Conservation (phyloP, 192 early-diverging fungal genomes). For the Coemansia sp. region DNA sequence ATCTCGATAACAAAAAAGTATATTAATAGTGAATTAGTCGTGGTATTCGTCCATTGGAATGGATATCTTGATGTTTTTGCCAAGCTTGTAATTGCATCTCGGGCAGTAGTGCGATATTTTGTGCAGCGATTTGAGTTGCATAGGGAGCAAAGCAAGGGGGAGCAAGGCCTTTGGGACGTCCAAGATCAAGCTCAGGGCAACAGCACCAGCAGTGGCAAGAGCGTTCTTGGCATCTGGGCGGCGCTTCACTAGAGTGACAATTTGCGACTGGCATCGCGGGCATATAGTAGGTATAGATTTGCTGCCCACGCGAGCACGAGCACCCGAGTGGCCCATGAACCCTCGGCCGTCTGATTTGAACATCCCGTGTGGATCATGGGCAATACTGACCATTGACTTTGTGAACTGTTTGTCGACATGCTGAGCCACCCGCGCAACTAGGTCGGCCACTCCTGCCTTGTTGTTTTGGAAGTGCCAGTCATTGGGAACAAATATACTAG, state of each 20-base stretch:
- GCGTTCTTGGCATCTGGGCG: constrained; percentile 25
- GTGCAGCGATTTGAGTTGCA: constrained; percentile 41
- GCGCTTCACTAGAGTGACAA: constrained; percentile 40
- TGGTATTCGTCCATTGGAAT: constrained; percentile 16
- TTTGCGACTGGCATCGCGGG: constrained; percentile 32
- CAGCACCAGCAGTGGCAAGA: constrained; percentile 25
- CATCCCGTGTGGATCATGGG: constrained; percentile 40
- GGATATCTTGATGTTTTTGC: constrained; percentile 38
- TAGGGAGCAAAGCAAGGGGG: constrained; percentile 37
- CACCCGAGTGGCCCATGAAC: constrained; percentile 6
- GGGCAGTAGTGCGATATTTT: constrained; percentile 38
- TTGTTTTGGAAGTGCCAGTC: constrained; percentile 32
- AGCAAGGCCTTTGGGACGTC: constrained; percentile 28
- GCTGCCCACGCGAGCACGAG: constrained; percentile 30
- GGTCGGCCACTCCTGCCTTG: constrained; percentile 20
- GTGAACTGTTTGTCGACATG: constrained; percentile 25
- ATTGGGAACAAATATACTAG: constrained; percentile 39
- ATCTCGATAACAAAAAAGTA: not conserved
- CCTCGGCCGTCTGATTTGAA: constrained; percentile 23
- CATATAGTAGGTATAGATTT: constrained; percentile 32
- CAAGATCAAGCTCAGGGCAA: constrained; percentile 26
- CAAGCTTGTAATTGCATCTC: constrained; percentile 42
- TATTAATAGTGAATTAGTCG: not conserved
- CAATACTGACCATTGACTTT: constrained; percentile 32
- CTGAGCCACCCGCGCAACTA: constrained; percentile 26